phyloP scores from a whole-genome alignment of 768 basidiomycete genomes.

The Phlebiopsis gigantea region DNA sequence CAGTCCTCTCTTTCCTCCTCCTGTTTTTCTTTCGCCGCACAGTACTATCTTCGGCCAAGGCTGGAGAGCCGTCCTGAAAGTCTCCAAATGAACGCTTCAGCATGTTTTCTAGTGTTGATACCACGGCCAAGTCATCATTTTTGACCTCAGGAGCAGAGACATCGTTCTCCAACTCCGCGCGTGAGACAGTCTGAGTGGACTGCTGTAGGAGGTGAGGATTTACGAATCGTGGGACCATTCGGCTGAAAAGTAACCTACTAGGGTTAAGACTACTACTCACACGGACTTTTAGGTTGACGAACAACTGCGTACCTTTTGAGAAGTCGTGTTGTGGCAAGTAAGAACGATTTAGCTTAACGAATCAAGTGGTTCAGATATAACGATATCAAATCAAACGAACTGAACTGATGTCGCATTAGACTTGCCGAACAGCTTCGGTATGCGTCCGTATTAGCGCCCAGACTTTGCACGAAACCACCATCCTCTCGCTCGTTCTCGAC shows the following conservation, averaged over 20 bases:
- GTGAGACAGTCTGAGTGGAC: slow-evolving; percentile 11
- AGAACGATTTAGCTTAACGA: too few species aligned
- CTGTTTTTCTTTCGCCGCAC: slow-evolving; percentile 8
- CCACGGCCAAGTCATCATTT: neutral
- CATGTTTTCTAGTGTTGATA: slow-evolving; percentile 8
- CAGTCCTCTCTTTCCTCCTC: neutral
- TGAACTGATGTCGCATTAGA: neutral
- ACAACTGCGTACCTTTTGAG: too few species aligned
- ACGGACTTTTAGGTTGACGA: too few species aligned
- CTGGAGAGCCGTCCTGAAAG: neutral
- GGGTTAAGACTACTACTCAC: neutral
- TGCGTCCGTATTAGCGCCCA: neutral
- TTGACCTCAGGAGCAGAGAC: neutral
- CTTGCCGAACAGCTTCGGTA: neutral
- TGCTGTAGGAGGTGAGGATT: slow-evolving; percentile 10
- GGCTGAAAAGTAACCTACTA: neutral
- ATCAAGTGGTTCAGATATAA: neutral
- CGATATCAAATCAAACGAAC: neutral
- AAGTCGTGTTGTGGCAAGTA: too few species aligned
- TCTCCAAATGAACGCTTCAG: slow-evolving; percentile 15
- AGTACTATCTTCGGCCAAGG: neutral
- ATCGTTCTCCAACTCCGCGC: slow-evolving; percentile 8
- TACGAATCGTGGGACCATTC: slow-evolving; percentile 5
- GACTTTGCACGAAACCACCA: neutral
- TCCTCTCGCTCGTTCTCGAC: neutral